Percentiles rank a stretch among this genome's conserved stretches.
phyloP scores from a whole-genome alignment of 2,329 filamentous ascomycete genomes.

The Claviceps capensis region DNA sequence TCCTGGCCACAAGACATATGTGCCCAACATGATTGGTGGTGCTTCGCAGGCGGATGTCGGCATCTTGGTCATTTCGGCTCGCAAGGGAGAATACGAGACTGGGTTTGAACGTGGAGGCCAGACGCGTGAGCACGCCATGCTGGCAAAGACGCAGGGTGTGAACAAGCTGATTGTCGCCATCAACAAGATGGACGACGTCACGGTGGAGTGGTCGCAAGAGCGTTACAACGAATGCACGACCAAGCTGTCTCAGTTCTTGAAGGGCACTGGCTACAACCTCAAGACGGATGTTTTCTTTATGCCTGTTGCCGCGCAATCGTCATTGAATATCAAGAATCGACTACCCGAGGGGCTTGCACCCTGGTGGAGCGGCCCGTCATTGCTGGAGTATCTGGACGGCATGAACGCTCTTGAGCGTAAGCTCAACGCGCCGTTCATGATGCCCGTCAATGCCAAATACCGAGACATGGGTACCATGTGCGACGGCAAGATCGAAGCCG shows the following conservation, averaged over 20 bases:
- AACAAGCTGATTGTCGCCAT: slow-evolving; percentile 91
- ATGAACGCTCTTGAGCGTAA: slow-evolving; percentile 93
- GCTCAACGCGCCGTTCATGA: slow-evolving; percentile 97
- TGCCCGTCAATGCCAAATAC: slow-evolving; percentile 94
- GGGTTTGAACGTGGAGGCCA: slow-evolving; percentile 95
- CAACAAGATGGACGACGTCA: slow-evolving; percentile 99
- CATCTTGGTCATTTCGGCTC: slow-evolving; percentile 87
- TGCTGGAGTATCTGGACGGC: slow-evolving; percentile 88
- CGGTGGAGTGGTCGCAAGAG: slow-evolving; percentile 88
- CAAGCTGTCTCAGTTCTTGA: slow-evolving; percentile 79
- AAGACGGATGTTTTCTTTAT: slow-evolving; percentile 92
- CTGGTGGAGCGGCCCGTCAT: slow-evolving; percentile 81
- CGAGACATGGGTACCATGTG: slow-evolving; percentile 94
- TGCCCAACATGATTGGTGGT: slow-evolving; percentile 96
- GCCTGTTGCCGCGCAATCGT: slow-evolving; percentile 85
- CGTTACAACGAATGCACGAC: slow-evolving; percentile 86
- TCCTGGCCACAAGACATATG: slow-evolving; percentile 94
- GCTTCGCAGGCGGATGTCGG: slow-evolving; percentile 89
- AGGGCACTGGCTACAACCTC: slow-evolving; percentile 83
- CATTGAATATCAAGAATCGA: slow-evolving; percentile 76
- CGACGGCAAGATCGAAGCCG: slow-evolving; percentile 93
- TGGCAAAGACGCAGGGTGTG: slow-evolving; percentile 96
- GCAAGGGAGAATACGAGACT: slow-evolving; percentile 98
- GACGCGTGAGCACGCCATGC: slow-evolving; percentile 91
- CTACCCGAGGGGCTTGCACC: slow-evolving; percentile 61